phyloP scores from a whole-genome alignment of 148 eudicot genomes.

The Oxyria digyna region DNA sequence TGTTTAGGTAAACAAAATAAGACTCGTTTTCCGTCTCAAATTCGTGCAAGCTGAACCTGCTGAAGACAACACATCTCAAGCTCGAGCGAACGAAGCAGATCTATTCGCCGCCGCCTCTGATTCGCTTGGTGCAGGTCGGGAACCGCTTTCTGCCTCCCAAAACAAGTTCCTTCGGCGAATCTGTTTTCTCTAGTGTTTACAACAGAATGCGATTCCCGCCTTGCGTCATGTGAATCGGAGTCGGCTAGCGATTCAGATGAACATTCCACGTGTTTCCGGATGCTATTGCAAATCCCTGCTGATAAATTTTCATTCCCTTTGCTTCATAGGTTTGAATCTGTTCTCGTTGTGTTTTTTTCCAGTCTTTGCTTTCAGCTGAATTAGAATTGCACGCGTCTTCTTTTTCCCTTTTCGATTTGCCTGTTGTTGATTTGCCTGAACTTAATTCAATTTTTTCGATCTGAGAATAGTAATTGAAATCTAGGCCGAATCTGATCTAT shows the following conservation, averaged over 20 bases:
- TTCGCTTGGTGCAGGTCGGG: constrained; percentile 99
- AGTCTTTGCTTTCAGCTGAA: neutral
- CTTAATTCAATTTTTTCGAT: neutral
- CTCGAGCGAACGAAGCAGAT: neutral
- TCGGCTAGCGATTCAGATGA: neutral
- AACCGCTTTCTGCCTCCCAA: constrained; percentile 24
- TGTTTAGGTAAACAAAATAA: neutral
- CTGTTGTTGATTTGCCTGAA: neutral
- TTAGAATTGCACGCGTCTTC: neutral
- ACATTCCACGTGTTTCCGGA: neutral
- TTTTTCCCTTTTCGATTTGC: neutral
- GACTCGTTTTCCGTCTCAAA: neutral
- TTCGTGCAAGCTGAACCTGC: neutral
- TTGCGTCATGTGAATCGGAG: constrained; percentile 2
- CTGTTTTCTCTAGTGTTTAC: neutral
- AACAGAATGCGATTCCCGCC: neutral
- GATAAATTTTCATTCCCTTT: neutral
- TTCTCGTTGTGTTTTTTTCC: neutral
- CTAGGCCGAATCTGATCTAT: neutral
- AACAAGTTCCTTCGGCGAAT: neutral
- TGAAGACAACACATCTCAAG: neutral
- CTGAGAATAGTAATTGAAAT: neutral
- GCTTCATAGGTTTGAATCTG: neutral
- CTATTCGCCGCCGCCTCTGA: constrained; percentile 56
- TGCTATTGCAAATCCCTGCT: neutral